Conservation (phyloP, 352 stramenopile species). For the Plasmopara muralis region DNA sequence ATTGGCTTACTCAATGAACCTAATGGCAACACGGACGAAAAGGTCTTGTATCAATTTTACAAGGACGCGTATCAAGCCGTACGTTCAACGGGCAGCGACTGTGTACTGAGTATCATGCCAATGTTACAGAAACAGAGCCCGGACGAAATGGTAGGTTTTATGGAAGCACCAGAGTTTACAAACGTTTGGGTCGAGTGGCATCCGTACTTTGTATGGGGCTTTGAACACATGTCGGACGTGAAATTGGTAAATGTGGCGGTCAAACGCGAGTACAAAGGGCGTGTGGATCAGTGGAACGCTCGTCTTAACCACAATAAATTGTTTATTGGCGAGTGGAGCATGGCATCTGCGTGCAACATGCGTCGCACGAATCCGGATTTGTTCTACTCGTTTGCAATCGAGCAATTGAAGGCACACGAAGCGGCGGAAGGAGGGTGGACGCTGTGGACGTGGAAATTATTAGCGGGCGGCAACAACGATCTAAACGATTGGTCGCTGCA, state of each 20-base stretch:
- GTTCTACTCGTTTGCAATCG: conserved; percentile 40
- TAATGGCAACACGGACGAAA: conserved; percentile 33
- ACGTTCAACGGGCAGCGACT: conserved; percentile 49
- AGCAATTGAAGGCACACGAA: conserved; percentile 50
- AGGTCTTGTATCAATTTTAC: conserved; percentile 66
- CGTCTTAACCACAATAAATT: conserved; percentile 29
- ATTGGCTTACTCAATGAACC: conserved; percentile 74
- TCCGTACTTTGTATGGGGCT: conserved; percentile 77
- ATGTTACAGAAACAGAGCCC: conserved; percentile 56
- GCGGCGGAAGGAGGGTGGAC: conserved; percentile 47
- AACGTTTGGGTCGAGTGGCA: conserved; percentile 86
- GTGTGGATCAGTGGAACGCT: conserved; percentile 30
- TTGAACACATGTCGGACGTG: conserved; percentile 42
- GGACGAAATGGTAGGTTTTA: conserved; percentile 47
- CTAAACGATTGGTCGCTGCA: conserved; percentile 56
- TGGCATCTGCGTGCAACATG: conserved; percentile 42
- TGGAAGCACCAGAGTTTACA: conserved; percentile 36
- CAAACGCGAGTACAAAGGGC: conserved; percentile 25
- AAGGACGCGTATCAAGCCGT: conserved; percentile 58
- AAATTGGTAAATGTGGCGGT: conserved; percentile 37
- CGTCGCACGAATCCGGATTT: conserved; percentile 29
- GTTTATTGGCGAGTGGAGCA: conserved; percentile 58
- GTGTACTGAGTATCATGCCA: conserved; percentile 54
- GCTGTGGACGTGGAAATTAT: conserved; percentile 60
- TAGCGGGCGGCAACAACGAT: conserved; percentile 26